Percentiles rank a stretch among this genome's conserved stretches.
These are phyloP conservation scores for Mycosphaerella arachidis DNA, from an alignment of 2,329 filamentous ascomycete species.

Conservation along the genomic window DNA sequence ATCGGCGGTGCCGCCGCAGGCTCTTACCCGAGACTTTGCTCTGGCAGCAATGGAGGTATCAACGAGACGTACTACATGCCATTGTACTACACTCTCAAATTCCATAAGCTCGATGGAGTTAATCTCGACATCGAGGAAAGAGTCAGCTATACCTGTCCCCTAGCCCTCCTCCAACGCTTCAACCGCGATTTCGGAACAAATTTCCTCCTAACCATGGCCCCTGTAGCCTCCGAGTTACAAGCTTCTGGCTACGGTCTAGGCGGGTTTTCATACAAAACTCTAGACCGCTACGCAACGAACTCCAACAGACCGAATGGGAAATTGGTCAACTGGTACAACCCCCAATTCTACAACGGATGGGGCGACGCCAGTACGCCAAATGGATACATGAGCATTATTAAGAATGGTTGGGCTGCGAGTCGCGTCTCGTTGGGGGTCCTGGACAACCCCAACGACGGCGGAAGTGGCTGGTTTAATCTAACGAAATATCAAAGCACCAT, in stretches of 20 bases:
- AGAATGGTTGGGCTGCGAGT: constrained; percentile 19
- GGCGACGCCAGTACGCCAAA: constrained; percentile 23
- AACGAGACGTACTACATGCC: constrained; percentile 26
- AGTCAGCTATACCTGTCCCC: constrained; percentile 23
- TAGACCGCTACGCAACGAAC: constrained; percentile 20
- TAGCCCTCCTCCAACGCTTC: constrained; percentile 24
- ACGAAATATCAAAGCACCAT: constrained; percentile 17
- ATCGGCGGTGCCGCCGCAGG: constrained; percentile 27
- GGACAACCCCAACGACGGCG: constrained; percentile 23
- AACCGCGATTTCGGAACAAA: constrained; percentile 23
- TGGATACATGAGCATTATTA: constrained; percentile 25
- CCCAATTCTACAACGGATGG: constrained; percentile 27
- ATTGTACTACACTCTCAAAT: constrained; percentile 22
- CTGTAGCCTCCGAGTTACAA: constrained; percentile 27
- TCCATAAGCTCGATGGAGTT: constrained; percentile 26
- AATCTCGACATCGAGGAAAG: constrained; percentile 31
- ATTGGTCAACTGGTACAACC: constrained; percentile 29
- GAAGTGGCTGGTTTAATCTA: constrained; percentile 23
- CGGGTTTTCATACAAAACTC: constrained; percentile 23
- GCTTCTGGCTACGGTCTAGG: constrained; percentile 18
- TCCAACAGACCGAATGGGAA: constrained; percentile 25
- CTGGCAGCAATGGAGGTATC: constrained; percentile 9
- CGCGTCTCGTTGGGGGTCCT: constrained; percentile 26
- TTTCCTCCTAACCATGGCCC: constrained; percentile 31
- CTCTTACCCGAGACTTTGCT: constrained; percentile 25